Base-by-base conservation (phyloP, 2,329 filamentous ascomycete genomes). In the Pestalotiopsis sp. region DNA sequence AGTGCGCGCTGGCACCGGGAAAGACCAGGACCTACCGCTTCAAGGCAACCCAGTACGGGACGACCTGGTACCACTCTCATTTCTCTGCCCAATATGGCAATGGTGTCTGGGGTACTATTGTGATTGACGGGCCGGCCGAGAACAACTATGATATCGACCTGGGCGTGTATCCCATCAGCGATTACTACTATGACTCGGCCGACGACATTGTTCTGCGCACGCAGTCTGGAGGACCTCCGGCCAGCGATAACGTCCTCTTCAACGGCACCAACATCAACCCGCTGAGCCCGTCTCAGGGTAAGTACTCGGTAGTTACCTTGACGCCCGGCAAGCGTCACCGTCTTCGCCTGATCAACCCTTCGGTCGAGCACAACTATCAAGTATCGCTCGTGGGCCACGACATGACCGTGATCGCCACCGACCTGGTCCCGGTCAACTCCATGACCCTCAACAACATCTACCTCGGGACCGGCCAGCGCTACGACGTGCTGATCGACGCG, bases 371-470 rank as follows among this genome's bases (percentile, higher is more conserved):
- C 77, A 80, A 80, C 45, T 79, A 87, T 69, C 85, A 81, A 0
- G 80, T 88, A 57, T 83, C 86, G 23, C 80, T 86, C 4, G 83
- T 81, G 67, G 80, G 80, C 52, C 86, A 89, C 74, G 78, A 78
- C 14, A 77, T 88, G 68, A 84, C 81, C 0, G 83, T 88, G 65
- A 85, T 88, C 60, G 79, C 82, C 7, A 83, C 80, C 56, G 87
- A 89, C 70, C 84, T 87, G n/a, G 85, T 88, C 0, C 82, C 84
- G 0, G 77, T 88, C 68, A 75, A 81, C 58, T 84, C 88, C 0
- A 86, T 85, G 69, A 80, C 80, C 0, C 84, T 84, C 0, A 78
- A 82, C 11, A 79, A 82, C n/a, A 78, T 90, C 36, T 86, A 82
- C 58, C 76, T 90, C 3, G 86, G 80, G 39, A 80, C 89, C 63